Percentiles rank a stretch among this genome's conserved stretches.
Conservation (phyloP, 2,329 filamentous ascomycete genomes). For the Arthrobotrys entomopaga region DNA sequence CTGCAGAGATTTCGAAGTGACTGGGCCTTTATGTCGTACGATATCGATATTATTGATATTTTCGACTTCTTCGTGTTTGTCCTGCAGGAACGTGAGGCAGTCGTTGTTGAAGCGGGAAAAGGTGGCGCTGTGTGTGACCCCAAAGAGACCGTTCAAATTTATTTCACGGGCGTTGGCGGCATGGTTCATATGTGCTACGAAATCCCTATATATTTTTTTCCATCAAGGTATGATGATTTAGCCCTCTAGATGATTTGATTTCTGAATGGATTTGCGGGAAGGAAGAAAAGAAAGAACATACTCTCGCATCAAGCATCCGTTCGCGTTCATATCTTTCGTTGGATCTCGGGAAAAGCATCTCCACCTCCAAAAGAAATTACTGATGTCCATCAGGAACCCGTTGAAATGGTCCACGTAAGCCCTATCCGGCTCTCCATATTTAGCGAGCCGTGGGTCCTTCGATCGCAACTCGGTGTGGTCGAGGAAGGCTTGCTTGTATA, state of each 20-base stretch:
- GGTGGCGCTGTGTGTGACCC: conserved; percentile 70
- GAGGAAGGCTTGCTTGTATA: conserved; percentile 52
- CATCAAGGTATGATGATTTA: too few relatives aligned
- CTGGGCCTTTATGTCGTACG: conserved; percentile 72
- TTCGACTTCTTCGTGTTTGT: conserved; percentile 66
- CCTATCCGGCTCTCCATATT: conserved; percentile 66
- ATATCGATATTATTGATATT: conserved; percentile 54
- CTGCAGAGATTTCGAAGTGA: conserved; percentile 74
- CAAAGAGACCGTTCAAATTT: conserved; percentile 67
- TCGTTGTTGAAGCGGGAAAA: conserved; percentile 69
- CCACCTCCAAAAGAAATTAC: conserved; percentile 85
- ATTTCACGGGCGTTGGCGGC: conserved; percentile 56
- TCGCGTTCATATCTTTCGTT: conserved; percentile 71
- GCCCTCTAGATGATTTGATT: too few relatives aligned
- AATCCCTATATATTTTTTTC: conserved; percentile 39
- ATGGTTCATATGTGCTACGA: conserved; percentile 52
- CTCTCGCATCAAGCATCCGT: conserved; percentile 67
- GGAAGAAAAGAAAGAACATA: conserved; percentile 23
- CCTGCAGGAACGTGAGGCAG: conserved; percentile 70
- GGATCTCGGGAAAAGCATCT: conserved; percentile 55
- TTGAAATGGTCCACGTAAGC: conserved; percentile 78
- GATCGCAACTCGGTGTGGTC: conserved; percentile 33
- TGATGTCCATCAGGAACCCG: conserved; percentile 85
- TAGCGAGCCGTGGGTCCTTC: conserved; percentile 54
- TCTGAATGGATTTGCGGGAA: too few relatives aligned